These are phyloP conservation scores for Kodamaea neixiangensis DNA, from an alignment of 805 yeast species.

Conservation along the genomic window DNA sequence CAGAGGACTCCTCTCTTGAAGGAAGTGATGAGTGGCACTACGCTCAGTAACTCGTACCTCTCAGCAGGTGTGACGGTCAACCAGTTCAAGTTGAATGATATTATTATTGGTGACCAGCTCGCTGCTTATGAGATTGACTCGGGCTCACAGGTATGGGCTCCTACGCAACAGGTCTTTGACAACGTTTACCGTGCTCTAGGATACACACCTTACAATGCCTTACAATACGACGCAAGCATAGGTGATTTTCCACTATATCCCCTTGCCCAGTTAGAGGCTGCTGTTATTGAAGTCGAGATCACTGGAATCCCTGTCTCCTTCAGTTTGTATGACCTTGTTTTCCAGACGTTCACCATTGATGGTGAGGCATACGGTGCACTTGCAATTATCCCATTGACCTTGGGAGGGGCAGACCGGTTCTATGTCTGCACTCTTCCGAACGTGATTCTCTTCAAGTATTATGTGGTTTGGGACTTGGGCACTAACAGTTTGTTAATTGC, in stretches of 20 bases:
- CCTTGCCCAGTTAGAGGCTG: slow-evolving; percentile 3
- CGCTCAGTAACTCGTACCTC: slow-evolving; percentile 10
- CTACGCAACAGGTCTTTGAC: slow-evolving; percentile 14
- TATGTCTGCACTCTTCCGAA: slow-evolving; percentile 20
- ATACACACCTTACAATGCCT: slow-evolving; percentile 3
- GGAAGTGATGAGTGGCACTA: slow-evolving; percentile 4
- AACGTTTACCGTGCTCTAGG: slow-evolving; percentile 17
- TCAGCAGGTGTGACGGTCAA: slow-evolving; percentile 16
- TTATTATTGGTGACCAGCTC: slow-evolving; percentile 15
- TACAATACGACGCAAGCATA: slow-evolving; percentile 3
- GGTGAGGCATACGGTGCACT: slow-evolving; percentile 15
- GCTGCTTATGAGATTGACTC: slow-evolving; percentile 20
- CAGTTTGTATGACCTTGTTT: slow-evolving; percentile 17
- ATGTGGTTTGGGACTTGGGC: slow-evolving; percentile 21
- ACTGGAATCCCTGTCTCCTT: slow-evolving; percentile 15
- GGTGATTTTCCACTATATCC: slow-evolving; percentile 11
- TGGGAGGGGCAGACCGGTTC: slow-evolving; percentile 12
- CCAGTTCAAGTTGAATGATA: slow-evolving; percentile 10
- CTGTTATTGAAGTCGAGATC: slow-evolving; percentile 11
- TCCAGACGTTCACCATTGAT: slow-evolving; percentile 10
- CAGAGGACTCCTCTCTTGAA: slow-evolving; percentile 16
- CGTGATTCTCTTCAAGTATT: slow-evolving; percentile 18
- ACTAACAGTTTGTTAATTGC: slow-evolving; percentile 17
- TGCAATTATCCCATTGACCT: slow-evolving; percentile 11
- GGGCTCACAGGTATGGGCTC: slow-evolving; percentile 19